Evolutionary conservation across 495 filamentous ascomycete species (phyloP).

Genomic region (Corynascus novoguineensis): DNA sequence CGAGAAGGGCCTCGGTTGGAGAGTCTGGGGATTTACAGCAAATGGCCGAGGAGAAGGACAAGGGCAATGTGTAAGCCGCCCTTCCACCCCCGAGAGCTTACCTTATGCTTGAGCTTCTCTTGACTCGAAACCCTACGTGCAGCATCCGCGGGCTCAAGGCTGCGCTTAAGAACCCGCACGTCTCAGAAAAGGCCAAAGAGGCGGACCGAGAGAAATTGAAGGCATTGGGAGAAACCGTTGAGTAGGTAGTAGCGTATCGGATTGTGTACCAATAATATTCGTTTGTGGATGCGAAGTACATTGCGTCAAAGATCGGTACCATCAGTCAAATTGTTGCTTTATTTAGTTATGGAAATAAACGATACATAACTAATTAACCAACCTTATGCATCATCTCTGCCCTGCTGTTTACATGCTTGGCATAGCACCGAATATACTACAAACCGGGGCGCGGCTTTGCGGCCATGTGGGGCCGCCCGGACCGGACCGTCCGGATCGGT

Average conservation of each 20-base stretch:
- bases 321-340: too few relatives aligned
- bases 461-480: neutral
- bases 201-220: slow-evolving; percentile 27
- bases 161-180: slow-evolving; percentile 22
- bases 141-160: slow-evolving; percentile 22
- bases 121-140: neutral
- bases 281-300: neutral
- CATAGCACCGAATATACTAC: too few relatives aligned
- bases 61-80: slow-evolving; percentile 21
- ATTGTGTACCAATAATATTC: neutral
- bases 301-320: neutral
- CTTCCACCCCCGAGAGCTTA: neutral
- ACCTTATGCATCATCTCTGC: too few relatives aligned
- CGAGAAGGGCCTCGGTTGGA: slow-evolving; percentile 15
- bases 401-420: too few relatives aligned
- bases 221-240: slow-evolving; percentile 23
- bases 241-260: too few relatives aligned
- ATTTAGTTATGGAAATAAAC: too few relatives aligned
- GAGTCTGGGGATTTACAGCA: slow-evolving; percentile 1
- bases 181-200: slow-evolving; percentile 29
- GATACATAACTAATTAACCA: too few relatives aligned
- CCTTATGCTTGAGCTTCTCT: neutral
- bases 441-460: neutral
- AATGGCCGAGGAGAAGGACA: slow-evolving; percentile 18
- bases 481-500: neutral